Percentiles rank a stretch among this genome's conserved stretches.
These are phyloP conservation scores for Boletus patriciae DNA, from an alignment of 768 basidiomycete species.

Conservation along the genomic window DNA sequence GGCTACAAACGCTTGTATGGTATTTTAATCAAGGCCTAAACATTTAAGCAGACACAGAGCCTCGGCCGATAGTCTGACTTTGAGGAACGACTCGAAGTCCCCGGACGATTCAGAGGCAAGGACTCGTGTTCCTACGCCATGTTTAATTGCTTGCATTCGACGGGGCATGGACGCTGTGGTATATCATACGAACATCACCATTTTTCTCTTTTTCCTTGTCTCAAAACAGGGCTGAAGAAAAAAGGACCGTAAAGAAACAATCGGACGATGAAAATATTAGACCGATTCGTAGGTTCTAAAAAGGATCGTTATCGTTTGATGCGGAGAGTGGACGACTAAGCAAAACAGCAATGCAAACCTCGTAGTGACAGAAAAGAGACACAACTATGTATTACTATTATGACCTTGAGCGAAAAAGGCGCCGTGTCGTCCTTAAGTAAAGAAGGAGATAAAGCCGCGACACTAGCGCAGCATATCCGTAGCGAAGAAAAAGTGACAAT, in stretches of 20 bases:
- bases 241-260: background rate
- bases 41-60: too few relatives aligned
- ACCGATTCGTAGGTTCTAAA: background rate
- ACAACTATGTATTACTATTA: constrained; percentile 32
- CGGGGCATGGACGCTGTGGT: too few relatives aligned
- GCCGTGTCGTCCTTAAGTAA: constrained; percentile 29
- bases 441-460: constrained; percentile 15
- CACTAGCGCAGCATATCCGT: constrained; percentile 26
- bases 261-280: background rate
- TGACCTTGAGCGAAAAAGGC: constrained; percentile 26
- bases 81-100: too few relatives aligned
- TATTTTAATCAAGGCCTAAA: too few relatives aligned
- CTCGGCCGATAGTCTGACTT: too few relatives aligned
- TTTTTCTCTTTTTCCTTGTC: too few relatives aligned
- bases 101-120: too few relatives aligned
- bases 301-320: constrained; percentile 29
- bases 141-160: too few relatives aligned
- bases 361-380: constrained; percentile 26
- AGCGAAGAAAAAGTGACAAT: background rate
- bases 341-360: constrained; percentile 34
- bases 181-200: too few relatives aligned
- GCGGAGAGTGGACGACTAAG: constrained; percentile 16
- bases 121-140: too few relatives aligned
- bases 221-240: background rate
- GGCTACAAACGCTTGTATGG: too few relatives aligned